Percentiles rank a stretch among this genome's conserved stretches.
Conservation (phyloP, 1,139 yeast species). For the Williopsis jadinii region DNA sequence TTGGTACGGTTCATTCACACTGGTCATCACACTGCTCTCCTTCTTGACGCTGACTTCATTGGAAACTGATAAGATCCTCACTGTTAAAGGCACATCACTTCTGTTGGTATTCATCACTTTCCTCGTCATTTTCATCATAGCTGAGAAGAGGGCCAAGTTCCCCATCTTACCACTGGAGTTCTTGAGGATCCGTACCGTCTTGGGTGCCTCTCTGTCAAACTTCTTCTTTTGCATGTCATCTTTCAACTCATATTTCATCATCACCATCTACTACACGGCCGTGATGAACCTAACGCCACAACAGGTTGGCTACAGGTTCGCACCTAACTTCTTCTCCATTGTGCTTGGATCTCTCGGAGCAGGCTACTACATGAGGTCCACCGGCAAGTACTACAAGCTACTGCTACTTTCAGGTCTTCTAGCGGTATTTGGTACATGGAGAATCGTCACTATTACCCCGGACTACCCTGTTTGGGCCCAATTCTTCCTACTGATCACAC, state of each 20-base stretch:
- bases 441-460: slow-evolving; percentile 31
- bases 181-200: slow-evolving; percentile 48
- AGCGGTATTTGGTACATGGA: slow-evolving; percentile 39
- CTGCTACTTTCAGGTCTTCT: slow-evolving; percentile 38
- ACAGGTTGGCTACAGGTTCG: slow-evolving; percentile 53
- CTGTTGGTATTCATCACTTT: slow-evolving; percentile 24
- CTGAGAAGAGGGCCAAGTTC: slow-evolving; percentile 51
- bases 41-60: slow-evolving; percentile 61
- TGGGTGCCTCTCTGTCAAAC: slow-evolving; percentile 59
- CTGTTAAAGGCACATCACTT: slow-evolving; percentile 15
- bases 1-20: slow-evolving; percentile 57
- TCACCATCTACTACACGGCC: slow-evolving; percentile 58
- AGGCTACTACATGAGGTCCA: slow-evolving; percentile 60
- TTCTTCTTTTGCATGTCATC: slow-evolving; percentile 49
- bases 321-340: slow-evolving; percentile 65
- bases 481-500: slow-evolving; percentile 30
- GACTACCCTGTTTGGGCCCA: slow-evolving; percentile 29
- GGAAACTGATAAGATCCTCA: slow-evolving; percentile 51
- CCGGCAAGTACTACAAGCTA: slow-evolving; percentile 59
- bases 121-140: slow-evolving; percentile 34
- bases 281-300: slow-evolving; percentile 51
- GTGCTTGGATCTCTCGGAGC: slow-evolving; percentile 63
- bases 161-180: slow-evolving; percentile 63
- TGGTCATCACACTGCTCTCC: slow-evolving; percentile 47
- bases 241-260: slow-evolving; percentile 49